These are phyloP conservation scores for Sodiomyces alkalinus DNA, from an alignment of 2,329 filamentous ascomycete species.

Conservation along the genomic window DNA sequence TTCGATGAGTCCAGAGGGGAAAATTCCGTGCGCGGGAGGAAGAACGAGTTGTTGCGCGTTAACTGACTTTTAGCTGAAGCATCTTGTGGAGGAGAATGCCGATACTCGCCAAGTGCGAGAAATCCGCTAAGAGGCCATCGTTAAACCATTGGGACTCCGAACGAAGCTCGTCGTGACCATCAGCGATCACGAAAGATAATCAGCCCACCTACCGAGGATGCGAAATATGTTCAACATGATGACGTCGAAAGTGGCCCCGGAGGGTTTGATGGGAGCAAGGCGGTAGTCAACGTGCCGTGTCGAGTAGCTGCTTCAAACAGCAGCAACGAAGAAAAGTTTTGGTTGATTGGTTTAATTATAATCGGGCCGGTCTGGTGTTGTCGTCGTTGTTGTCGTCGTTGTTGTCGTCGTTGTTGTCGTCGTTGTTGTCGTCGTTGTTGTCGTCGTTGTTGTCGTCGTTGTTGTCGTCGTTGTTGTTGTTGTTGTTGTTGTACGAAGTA, in stretches of 20 bases:
- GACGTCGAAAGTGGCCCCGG: constrained; percentile 9
- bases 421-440: background rate
- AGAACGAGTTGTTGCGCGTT: too few species aligned
- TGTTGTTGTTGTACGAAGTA: too few species aligned
- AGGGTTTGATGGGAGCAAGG: constrained; percentile 1
- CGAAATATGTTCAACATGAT: constrained; percentile 45
- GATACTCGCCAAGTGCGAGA: constrained; percentile 90
- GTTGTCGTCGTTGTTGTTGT: too few species aligned
- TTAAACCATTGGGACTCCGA: constrained; percentile 4
- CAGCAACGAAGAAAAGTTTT: constrained; percentile 2
- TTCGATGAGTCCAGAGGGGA: constrained; percentile 2
- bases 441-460: background rate
- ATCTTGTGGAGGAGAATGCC: constrained; percentile 95
- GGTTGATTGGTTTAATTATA: too few species aligned
- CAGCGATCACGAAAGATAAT: too few species aligned
- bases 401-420: background rate
- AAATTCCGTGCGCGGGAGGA: background rate
- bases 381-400: background rate
- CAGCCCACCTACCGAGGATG: constrained; percentile 30
- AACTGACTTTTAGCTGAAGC: constrained; percentile 69
- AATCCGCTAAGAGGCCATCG: constrained; percentile 51
- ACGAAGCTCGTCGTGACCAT: too few species aligned
- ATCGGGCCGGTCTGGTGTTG: too few species aligned
- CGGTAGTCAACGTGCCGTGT: background rate
- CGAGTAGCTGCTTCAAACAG: constrained; percentile 1